Percentiles rank a stretch among this genome's conserved stretches.
Conservation (phyloP, 225 moss, liverwort and hornwort species). For the Antitrichia curtipendula region DNA sequence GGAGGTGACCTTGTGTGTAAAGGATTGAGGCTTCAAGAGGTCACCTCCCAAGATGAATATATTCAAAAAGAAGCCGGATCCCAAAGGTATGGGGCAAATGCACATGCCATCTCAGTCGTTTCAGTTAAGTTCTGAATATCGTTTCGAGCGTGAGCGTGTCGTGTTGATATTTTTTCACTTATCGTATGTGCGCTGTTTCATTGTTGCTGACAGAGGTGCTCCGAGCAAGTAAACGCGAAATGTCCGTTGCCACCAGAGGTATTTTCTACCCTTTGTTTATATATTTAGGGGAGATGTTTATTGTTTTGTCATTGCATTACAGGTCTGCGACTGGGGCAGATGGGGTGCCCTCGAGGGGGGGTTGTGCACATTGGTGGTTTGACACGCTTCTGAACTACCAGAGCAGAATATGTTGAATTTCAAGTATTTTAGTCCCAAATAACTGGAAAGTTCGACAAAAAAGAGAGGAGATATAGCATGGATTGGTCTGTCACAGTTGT, state of each 20-base stretch:
- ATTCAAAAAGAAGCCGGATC: conserved; percentile 87
- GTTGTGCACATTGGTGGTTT: neutral
- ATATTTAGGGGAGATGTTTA: neutral
- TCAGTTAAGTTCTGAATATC: neutral
- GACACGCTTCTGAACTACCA: neutral
- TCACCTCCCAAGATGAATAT: conserved; percentile 48
- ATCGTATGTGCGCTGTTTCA: neutral
- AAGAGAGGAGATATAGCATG: too few relatives aligned
- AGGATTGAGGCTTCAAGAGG: neutral
- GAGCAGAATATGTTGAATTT: neutral
- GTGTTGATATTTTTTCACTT: neutral
- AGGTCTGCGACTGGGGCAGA: neutral
- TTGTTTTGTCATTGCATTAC: neutral
- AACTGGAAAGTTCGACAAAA: neutral
- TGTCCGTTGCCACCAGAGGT: conserved; percentile 97
- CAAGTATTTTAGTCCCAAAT: too few relatives aligned
- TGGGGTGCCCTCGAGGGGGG: neutral
- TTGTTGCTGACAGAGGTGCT: conserved; percentile 62
- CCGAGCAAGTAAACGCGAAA: conserved; percentile 91
- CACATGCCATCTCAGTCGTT: neutral
- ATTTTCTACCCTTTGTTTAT: neutral
- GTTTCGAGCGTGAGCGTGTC: neutral
- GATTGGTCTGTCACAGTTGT: neutral
- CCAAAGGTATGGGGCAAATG: conserved; percentile 50
- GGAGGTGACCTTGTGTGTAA: neutral